Percentiles rank a stretch among this genome's conserved stretches.
Conservation (phyloP, 176 grass and related monocot genomes). For the Luzula sylvatica region DNA sequence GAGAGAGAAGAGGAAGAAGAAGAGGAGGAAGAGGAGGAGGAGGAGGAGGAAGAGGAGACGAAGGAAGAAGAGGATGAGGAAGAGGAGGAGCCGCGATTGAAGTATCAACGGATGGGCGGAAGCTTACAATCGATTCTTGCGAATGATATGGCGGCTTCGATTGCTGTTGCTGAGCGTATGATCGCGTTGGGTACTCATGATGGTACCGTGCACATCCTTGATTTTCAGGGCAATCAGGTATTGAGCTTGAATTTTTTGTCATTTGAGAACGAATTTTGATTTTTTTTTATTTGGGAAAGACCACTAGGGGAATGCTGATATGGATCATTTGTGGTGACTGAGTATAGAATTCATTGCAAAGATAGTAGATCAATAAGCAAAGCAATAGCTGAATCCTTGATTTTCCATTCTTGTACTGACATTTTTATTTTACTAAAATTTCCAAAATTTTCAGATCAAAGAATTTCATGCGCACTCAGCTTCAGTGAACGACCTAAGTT, state of each 20-base stretch:
- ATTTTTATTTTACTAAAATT: not conserved
- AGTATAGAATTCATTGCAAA: not conserved
- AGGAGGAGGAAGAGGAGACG: conserved; percentile 3
- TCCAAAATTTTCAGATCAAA: conserved; percentile 51
- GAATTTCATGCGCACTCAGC: conserved; percentile 70
- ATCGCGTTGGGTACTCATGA: conserved; percentile 84
- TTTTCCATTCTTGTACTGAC: not conserved
- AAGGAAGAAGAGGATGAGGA: conserved; percentile 33
- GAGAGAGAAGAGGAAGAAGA: conserved; percentile 34
- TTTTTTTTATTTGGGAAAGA: no score
- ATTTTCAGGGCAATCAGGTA: conserved; percentile 98
- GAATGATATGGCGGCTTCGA: conserved; percentile 57
- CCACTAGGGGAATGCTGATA: not conserved
- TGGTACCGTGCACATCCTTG: conserved; percentile 89
- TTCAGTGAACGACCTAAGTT: conserved; percentile 85
- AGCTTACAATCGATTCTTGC: conserved; percentile 72
- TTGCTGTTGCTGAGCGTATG: conserved; percentile 87
- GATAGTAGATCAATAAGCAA: not conserved
- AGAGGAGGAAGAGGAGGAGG: conserved; percentile 27
- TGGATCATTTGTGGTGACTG: not conserved
- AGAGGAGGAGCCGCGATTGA: conserved; percentile 86
- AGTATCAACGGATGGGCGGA: conserved; percentile 88
- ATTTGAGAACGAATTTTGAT: conserved; percentile 1
- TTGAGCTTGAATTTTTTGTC: not conserved
- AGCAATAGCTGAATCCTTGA: conserved; percentile 1